These are phyloP conservation scores for Arthonia radiata DNA, from an alignment of 495 filamentous ascomycete species.

Conservation along the genomic window DNA sequence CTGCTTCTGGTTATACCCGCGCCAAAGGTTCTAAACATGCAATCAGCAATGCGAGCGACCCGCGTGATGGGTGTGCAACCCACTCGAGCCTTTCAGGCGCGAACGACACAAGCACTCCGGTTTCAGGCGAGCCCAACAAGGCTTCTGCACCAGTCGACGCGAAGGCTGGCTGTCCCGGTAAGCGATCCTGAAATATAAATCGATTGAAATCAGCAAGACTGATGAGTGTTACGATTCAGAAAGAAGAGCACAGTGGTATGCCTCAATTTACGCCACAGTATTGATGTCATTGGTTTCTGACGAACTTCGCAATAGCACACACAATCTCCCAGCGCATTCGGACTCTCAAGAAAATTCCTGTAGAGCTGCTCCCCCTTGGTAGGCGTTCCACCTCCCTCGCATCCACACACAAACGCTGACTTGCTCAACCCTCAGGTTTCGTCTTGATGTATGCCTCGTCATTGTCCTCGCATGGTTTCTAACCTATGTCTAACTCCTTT, in stretches of 20 bases:
- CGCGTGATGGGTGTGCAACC: slow-evolving; percentile 29
- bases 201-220: slow-evolving; percentile 4
- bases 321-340: slow-evolving; percentile 92
- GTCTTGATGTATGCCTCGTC: slow-evolving; percentile 41
- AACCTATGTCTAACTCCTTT: slow-evolving; percentile 11
- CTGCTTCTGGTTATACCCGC: too few species aligned
- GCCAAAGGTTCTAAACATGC: too few species aligned
- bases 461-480: slow-evolving; percentile 1
- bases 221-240: slow-evolving; percentile 8
- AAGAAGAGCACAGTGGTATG: slow-evolving; percentile 19
- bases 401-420: background rate
- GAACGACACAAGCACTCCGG: slow-evolving; percentile 11
- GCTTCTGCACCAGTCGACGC: too few species aligned
- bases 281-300: slow-evolving; percentile 1
- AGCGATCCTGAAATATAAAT: slow-evolving; percentile 15
- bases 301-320: slow-evolving; percentile 40
- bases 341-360: slow-evolving; percentile 61
- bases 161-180: slow-evolving; percentile 64
- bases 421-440: slow-evolving; percentile 37
- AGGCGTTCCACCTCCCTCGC: slow-evolving; percentile 16
- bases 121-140: slow-evolving; percentile 35
- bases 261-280: slow-evolving; percentile 6
- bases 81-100: slow-evolving; percentile 9
- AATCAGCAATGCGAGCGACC: slow-evolving; percentile 54
- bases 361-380: slow-evolving; percentile 91